phyloP scores from a whole-genome alignment of 495 filamentous ascomycete species.

The Penicillium salamii region DNA sequence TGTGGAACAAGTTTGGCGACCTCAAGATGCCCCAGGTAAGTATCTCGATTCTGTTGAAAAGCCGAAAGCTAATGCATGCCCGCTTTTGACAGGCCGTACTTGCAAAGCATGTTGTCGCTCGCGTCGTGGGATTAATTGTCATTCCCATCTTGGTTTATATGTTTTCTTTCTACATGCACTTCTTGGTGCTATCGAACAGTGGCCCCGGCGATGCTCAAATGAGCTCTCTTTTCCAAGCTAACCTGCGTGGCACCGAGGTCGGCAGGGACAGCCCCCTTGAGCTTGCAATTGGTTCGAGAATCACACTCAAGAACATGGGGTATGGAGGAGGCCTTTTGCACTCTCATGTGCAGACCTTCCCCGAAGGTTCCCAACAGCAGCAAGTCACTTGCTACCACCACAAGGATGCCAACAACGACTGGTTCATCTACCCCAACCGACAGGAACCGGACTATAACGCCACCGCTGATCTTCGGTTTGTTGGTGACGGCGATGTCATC shows the following conservation, averaged over 20 bases:
- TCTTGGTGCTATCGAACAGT: slow-evolving; percentile 87
- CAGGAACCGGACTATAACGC: slow-evolving; percentile 67
- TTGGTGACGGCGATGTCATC: slow-evolving; percentile 74
- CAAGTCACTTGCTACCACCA: slow-evolving; percentile 99
- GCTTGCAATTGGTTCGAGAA: slow-evolving; percentile 81
- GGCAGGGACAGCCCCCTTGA: slow-evolving; percentile 92
- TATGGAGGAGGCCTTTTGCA: slow-evolving; percentile 98
- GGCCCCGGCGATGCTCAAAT: slow-evolving; percentile 98
- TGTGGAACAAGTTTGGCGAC: slow-evolving; percentile 98
- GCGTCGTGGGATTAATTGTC: slow-evolving; percentile 82
- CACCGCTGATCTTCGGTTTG: slow-evolving; percentile 64
- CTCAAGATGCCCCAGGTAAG: slow-evolving; percentile 79
- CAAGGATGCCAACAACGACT: slow-evolving; percentile 99
- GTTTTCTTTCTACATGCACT: slow-evolving; percentile 92
- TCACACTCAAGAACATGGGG: slow-evolving; percentile 98
- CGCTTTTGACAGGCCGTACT: slow-evolving; percentile 55
- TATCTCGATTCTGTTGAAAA: not conserved
- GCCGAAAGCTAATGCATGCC: slow-evolving; percentile 1
- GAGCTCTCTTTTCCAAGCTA: slow-evolving; percentile 98
- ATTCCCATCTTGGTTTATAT: slow-evolving; percentile 87
- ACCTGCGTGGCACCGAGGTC: slow-evolving; percentile 88
- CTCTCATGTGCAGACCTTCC: slow-evolving; percentile 94
- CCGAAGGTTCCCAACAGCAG: slow-evolving; percentile 90
- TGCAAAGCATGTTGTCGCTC: slow-evolving; percentile 72
- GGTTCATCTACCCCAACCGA: slow-evolving; percentile 97